Evolutionary conservation across 176 grass and related monocot species (phyloP).

Genomic region (Paspalum notatum): DNA sequence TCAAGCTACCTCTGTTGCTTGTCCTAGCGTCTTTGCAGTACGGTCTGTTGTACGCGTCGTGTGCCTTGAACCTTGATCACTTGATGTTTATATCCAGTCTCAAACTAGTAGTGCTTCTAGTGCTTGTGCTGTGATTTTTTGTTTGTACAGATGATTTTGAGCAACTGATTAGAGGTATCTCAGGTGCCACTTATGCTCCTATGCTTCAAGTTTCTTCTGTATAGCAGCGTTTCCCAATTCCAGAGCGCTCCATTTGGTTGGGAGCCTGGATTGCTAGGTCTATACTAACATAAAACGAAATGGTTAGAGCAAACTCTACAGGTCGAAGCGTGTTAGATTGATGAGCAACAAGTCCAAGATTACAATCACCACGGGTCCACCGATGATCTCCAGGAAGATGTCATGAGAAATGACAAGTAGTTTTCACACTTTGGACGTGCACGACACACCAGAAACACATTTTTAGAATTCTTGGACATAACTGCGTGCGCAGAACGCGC

Average conservation of each 20-base stretch:
- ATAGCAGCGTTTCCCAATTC: neutral
- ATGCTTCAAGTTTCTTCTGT: neutral
- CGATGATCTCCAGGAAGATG: neutral
- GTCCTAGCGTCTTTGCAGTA: neutral
- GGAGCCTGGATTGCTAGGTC: neutral
- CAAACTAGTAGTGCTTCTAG: neutral
- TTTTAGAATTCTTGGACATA: no score
- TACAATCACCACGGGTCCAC: neutral
- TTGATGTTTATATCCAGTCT: neutral
- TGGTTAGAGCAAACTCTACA: neutral
- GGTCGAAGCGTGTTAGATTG: neutral
- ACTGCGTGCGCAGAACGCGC: no score
- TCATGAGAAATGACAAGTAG: neutral
- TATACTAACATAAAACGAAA: neutral
- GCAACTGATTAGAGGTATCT: neutral
- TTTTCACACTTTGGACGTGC: no score
- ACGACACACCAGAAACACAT: no score
- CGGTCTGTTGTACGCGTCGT: neutral
- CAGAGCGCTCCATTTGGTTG: neutral
- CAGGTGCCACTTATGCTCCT: neutral
- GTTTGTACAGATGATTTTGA: conserved; percentile 20
- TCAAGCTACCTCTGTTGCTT: neutral
- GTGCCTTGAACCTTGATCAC: neutral
- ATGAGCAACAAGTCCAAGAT: neutral
- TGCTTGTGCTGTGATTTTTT: neutral